Percentiles rank a stretch among this genome's conserved stretches.
Conservation (phyloP, 192 early-diverging fungal species). For the Linderina pennispora region DNA sequence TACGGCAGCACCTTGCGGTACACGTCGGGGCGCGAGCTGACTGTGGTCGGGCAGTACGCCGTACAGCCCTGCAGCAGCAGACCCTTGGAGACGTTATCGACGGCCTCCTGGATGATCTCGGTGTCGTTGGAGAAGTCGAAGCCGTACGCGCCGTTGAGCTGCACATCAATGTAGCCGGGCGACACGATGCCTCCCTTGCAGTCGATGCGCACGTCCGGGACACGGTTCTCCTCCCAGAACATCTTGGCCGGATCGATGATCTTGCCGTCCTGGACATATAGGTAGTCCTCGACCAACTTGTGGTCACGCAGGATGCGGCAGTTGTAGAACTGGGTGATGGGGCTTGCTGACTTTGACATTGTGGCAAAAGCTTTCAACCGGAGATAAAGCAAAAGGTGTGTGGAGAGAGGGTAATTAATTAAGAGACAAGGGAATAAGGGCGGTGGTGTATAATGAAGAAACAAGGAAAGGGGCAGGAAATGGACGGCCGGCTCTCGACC, state of each 20-base stretch:
- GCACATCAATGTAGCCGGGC: conserved; percentile 75
- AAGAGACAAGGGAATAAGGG: too few relatives aligned
- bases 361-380: too few relatives aligned
- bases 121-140: conserved; percentile 67
- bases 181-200: conserved; percentile 65
- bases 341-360: conserved; percentile 4
- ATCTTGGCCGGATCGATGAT: conserved; percentile 67
- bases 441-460: too few relatives aligned
- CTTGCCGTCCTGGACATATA: conserved; percentile 72
- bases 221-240: conserved; percentile 62
- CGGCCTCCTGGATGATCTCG: conserved; percentile 55
- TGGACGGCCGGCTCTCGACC: too few relatives aligned
- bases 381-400: too few relatives aligned
- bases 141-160: conserved; percentile 80
- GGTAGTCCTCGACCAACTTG: conserved; percentile 61
- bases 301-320: conserved; percentile 70
- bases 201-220: conserved; percentile 64
- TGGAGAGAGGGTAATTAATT: too few relatives aligned
- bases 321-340: conserved; percentile 69
- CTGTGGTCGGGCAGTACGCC: conserved; percentile 74
- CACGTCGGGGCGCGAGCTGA: conserved; percentile 64
- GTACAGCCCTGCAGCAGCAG: conserved; percentile 75
- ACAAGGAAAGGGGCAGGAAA: too few relatives aligned
- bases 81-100: conserved; percentile 64
- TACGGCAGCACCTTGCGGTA: conserved; percentile 59